Base-by-base conservation (phyloP, 2,329 filamentous ascomycete genomes). In the Fusarium caatingaense region DNA sequence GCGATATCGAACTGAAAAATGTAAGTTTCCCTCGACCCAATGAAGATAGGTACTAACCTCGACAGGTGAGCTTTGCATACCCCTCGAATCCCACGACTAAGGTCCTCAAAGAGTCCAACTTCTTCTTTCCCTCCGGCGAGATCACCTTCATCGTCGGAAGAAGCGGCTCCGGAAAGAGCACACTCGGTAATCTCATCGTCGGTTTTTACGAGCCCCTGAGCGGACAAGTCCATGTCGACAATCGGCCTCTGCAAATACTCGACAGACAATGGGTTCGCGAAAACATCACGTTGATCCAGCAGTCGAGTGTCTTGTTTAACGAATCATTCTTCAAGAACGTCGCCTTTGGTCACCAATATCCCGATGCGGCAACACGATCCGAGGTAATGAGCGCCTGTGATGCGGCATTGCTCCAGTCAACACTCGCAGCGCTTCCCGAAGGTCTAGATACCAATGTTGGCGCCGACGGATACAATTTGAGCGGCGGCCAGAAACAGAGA, bases 161-260 rank as follows among this genome's bases (percentile, higher is more conserved):
- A 73, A 97, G 93, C 74, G 96, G 96, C 1, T 97, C 93, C 3
- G 95, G 95, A 0, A 98, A 98, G 78, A 97, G 93, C 72, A 98
- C 95, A 0, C 76, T 98, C 2, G 90, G 91, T 2, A 93, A 93
- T 75, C 84, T 98, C 1, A 84, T 98, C 1, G 84, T 94, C 53
- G 88, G 90, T 15, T 92, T 97, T 72, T 97, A 98, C 75, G 83
- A 87, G 9, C 88, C 92, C 1, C 78, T 81, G 0, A 81, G 81
- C 0, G 95, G 94, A 0, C 78, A 86, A 0, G 89, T 98, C 18
- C 77, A 85, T 0, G 81, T 98, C 12, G 93, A 97, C 74, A 89
- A 87, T 1, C 77, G 85, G 3, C 81, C 87, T 0, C 81, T 96
- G 4, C 77, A 86, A n/a, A 81, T 80, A 0, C 80, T 98, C 1